These are phyloP conservation scores for Lathyrus oleraceus DNA, from an alignment of 306 rosid genomes.

Conservation along the genomic window DNA sequence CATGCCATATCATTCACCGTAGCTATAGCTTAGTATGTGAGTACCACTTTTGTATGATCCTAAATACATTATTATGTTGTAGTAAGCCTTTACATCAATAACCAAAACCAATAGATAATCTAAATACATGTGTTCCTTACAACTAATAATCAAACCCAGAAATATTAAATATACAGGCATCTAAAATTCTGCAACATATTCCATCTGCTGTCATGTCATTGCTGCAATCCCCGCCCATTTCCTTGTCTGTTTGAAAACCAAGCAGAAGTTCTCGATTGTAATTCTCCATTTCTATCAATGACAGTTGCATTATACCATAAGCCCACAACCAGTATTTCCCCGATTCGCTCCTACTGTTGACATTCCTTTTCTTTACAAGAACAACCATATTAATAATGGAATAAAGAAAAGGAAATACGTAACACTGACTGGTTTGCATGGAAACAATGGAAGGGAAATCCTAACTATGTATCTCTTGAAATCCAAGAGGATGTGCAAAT, in stretches of 20 bases:
- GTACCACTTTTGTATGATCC: not conserved
- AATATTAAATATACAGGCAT: not conserved
- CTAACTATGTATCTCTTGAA: not conserved
- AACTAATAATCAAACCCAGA: not conserved
- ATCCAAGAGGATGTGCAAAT: not conserved
- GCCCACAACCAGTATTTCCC: not conserved
- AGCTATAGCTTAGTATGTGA: not conserved
- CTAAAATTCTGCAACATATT: not conserved
- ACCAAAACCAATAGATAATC: slow-evolving; percentile 1
- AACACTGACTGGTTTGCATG: not conserved
- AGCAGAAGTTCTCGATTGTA: not conserved
- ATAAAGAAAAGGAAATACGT: not conserved
- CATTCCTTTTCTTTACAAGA: not conserved
- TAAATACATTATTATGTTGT: not conserved
- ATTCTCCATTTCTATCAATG: not conserved
- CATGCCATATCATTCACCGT: not conserved
- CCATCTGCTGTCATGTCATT: not conserved
- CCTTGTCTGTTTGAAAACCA: not conserved
- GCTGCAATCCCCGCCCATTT: not conserved
- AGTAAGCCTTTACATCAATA: not conserved
- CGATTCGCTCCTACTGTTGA: not conserved
- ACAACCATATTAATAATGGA: not conserved
- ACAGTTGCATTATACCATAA: not conserved
- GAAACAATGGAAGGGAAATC: not conserved
- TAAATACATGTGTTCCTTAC: not conserved